Conservation (phyloP, 495 filamentous ascomycete genomes). For the Acidiella bohemica region DNA sequence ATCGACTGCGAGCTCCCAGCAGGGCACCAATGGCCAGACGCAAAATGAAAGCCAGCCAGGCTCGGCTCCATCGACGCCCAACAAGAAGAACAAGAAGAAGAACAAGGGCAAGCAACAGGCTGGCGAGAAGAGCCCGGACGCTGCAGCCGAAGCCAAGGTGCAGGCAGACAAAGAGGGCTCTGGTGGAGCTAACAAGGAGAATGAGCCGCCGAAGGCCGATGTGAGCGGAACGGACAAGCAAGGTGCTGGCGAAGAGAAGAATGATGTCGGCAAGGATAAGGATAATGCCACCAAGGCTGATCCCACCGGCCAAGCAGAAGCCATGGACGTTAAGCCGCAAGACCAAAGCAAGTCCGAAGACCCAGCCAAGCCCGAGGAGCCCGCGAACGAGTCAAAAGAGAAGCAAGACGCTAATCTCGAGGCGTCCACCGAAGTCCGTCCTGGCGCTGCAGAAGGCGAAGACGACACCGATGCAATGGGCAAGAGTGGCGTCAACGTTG, state of each 20-base stretch:
- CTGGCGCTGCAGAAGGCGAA: slow-evolving; percentile 1
- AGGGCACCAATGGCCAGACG: no score
- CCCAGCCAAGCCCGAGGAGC: neutral
- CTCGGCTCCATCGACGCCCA: no score
- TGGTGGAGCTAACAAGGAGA: neutral
- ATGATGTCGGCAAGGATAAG: neutral
- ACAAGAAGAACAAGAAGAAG: no score
- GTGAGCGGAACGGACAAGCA: slow-evolving; percentile 1
- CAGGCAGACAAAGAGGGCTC: neutral
- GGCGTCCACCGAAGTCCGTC: slow-evolving; percentile 3
- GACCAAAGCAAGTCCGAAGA: neutral
- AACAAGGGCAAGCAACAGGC: no score
- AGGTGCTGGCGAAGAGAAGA: neutral
- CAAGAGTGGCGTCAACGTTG: slow-evolving; percentile 9
- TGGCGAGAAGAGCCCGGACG: no score
- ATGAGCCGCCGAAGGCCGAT: slow-evolving; percentile 5
- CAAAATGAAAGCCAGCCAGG: no score
- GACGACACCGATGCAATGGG: slow-evolving; percentile 16
- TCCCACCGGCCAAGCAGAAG: neutral
- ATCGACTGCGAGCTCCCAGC: no score
- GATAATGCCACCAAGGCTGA: no score
- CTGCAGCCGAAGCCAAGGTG: neutral
- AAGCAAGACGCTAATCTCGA: slow-evolving; percentile 11
- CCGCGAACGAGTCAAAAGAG: slow-evolving; percentile 4
- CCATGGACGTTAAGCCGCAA: neutral